Evolutionary conservation across 1,284 basidiomycete species (phyloP), one percentile per base, ranked within the genome.

Genomic region (Irpex rosettiformis): DNA sequence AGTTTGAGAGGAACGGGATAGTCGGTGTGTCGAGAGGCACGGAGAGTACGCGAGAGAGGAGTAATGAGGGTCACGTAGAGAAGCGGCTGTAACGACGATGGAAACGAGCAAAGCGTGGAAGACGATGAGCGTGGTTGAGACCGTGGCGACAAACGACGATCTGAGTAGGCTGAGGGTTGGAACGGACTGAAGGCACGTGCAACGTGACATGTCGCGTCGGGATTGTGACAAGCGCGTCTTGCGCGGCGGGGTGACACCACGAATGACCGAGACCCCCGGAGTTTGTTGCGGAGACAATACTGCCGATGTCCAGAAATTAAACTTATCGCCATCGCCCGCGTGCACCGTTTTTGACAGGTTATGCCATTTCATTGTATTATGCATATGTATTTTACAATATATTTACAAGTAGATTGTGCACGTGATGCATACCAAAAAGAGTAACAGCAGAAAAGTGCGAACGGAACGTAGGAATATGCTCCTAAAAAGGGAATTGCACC

Each of bases 191-290:
- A n/a, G n/a, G 16, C 33, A 57, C 54, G 54, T 56, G 56, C 45
- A 22, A 56, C 25, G 56, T 57, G 52, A 57, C 59, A 18, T 13
- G 25, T 57, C 55, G 59, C 55, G 55, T 60, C 30, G 21, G 48
- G 22, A 47, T 13, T n/a, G 29, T 57, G 48, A 57, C 21, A 24
- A 25, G 25, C 48, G 48, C 48, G 48, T 16, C 28, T 28, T 6
- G 13, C 11, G 48, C 8, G 28, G 5, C 18, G 28, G 18, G 43
- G 5, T 8, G 43, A n/a, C 43, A 18, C 33, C 33, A n/a, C 33
- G 33, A 40, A 11, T 40, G 11, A n/a, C 29, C 16, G 40, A 16
- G 33, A 37, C 16, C 27, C 29, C 25, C 22, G n/a, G 16, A 1
- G 10, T 27, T 42, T 33, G 13, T 29, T n/a, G 40, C 22, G 22